phyloP scores from a whole-genome alignment of 1,139 yeast genomes.

The Pichia sp. region DNA sequence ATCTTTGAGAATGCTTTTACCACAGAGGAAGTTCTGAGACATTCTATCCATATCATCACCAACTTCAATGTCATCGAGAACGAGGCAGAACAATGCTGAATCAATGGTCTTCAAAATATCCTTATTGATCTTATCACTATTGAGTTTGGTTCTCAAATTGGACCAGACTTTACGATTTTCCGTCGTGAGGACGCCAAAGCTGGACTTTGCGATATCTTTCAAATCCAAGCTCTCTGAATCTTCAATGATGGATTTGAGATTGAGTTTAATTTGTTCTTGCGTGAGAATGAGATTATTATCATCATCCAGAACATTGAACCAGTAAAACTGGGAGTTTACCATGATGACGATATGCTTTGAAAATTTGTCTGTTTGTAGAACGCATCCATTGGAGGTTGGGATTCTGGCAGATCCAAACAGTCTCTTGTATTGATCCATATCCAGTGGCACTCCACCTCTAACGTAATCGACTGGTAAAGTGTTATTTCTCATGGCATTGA shows the following conservation, averaged over 20 bases:
- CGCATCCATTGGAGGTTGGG: slow-evolving; percentile 74
- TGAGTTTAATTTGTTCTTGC: slow-evolving; percentile 68
- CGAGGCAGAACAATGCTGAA: slow-evolving; percentile 72
- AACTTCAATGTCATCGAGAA: slow-evolving; percentile 71
- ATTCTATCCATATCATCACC: slow-evolving; percentile 55
- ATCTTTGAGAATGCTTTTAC: slow-evolving; percentile 67
- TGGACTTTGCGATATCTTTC: slow-evolving; percentile 68
- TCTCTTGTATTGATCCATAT: slow-evolving; percentile 86
- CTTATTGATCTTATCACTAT: slow-evolving; percentile 45
- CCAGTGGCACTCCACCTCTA: slow-evolving; percentile 58
- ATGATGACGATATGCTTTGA: slow-evolving; percentile 80
- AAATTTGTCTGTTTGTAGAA: slow-evolving; percentile 70
- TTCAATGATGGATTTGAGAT: slow-evolving; percentile 65
- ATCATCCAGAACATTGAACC: slow-evolving; percentile 85
- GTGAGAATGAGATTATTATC: slow-evolving; percentile 61
- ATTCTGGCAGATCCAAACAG: slow-evolving; percentile 82
- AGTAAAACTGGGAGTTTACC: slow-evolving; percentile 81
- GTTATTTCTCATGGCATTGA: slow-evolving; percentile 68
- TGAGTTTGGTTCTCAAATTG: slow-evolving; percentile 47
- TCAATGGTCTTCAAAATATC: slow-evolving; percentile 73
- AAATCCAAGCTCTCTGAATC: slow-evolving; percentile 68
- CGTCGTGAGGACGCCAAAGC: slow-evolving; percentile 84
- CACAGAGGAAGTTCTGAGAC: slow-evolving; percentile 81
- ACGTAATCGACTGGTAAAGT: slow-evolving; percentile 69
- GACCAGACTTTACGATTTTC: slow-evolving; percentile 89